Percentiles rank a stretch among this genome's conserved stretches.
phyloP scores from a whole-genome alignment of 163 green algal species.

The Chlamydomonas reinhardtii region DNA sequence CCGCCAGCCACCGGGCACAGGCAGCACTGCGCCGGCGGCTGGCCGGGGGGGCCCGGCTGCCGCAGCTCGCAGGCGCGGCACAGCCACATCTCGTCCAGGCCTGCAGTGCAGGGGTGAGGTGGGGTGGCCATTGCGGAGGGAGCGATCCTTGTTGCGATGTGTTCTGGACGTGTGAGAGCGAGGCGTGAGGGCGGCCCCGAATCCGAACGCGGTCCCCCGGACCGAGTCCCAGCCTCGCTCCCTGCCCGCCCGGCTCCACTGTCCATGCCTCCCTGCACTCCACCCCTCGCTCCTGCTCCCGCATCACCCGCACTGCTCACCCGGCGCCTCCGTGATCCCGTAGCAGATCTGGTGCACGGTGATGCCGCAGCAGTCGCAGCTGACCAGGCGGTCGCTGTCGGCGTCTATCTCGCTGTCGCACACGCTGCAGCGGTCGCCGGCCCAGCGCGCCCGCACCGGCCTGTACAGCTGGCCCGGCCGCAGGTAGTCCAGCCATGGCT shows the following conservation, averaged over 20 bases:
- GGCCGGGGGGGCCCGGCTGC: constrained; percentile 66
- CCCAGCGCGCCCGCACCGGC: constrained; percentile 82
- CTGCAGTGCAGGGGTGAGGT: constrained; percentile 18
- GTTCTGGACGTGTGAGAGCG: no score
- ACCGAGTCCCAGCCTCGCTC: no score
- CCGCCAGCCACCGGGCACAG: constrained; percentile 93
- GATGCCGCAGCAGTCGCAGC: constrained; percentile 91
- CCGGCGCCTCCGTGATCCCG: constrained; percentile 83
- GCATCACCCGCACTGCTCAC: neutral
- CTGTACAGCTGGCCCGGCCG: constrained; percentile 52
- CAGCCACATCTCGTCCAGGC: constrained; percentile 80
- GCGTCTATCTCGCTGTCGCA: constrained; percentile 93
- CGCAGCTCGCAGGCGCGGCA: constrained; percentile 81
- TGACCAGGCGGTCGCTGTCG: constrained; percentile 91
- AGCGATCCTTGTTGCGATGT: no score
- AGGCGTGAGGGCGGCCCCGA: no score
- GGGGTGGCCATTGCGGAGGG: no score
- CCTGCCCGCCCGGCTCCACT: no score
- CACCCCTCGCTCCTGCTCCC: no score
- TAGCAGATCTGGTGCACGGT: constrained; percentile 97
- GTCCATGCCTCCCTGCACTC: no score
- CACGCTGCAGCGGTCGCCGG: constrained; percentile 89
- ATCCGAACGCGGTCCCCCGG: no score
- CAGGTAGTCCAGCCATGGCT: constrained; percentile 68
- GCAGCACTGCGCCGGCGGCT: constrained; percentile 86